Evolutionary conservation across 441 rosid species (phyloP).

Genomic region (Biscutella auriculata): DNA sequence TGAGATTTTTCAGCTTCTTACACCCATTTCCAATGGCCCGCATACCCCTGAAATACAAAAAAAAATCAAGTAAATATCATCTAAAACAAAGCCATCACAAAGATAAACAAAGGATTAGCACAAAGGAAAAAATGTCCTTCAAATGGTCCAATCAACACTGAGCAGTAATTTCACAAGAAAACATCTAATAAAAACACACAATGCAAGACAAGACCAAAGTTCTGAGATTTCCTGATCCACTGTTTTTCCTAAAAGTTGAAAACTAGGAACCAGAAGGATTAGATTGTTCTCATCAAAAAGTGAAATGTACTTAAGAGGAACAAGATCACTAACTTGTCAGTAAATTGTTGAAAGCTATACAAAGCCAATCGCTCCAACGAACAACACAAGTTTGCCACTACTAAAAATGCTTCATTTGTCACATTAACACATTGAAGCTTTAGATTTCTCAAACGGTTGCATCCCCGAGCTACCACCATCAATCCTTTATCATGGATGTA

Average conservation of each 20-base stretch:
- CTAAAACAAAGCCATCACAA: background rate
- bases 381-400: conserved; percentile 44
- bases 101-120: conserved; percentile 4
- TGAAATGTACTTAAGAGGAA: background rate
- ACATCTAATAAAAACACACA: background rate
- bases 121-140: background rate
- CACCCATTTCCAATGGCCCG: conserved; percentile 60
- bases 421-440: conserved; percentile 68
- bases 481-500: conserved; percentile 56
- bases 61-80: conserved; percentile 11
- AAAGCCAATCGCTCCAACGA: conserved; percentile 74
- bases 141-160: background rate
- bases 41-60: conserved; percentile 59
- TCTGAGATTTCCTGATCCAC: background rate
- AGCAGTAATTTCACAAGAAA: background rate
- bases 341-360: conserved; percentile 61
- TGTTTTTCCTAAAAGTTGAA: background rate
- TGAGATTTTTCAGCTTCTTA: conserved; percentile 59
- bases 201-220: background rate
- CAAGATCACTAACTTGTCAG: conserved; percentile 51
- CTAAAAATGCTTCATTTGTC: conserved; percentile 58
- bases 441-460: conserved; percentile 49
- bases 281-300: conserved; percentile 4
- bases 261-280: background rate
- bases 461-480: conserved; percentile 63